Evolutionary conservation across 176 grass and related monocot genomes (phyloP), one percentile per base, ranked within the genome.

Genomic region (Cymbopogon citratus): DNA sequence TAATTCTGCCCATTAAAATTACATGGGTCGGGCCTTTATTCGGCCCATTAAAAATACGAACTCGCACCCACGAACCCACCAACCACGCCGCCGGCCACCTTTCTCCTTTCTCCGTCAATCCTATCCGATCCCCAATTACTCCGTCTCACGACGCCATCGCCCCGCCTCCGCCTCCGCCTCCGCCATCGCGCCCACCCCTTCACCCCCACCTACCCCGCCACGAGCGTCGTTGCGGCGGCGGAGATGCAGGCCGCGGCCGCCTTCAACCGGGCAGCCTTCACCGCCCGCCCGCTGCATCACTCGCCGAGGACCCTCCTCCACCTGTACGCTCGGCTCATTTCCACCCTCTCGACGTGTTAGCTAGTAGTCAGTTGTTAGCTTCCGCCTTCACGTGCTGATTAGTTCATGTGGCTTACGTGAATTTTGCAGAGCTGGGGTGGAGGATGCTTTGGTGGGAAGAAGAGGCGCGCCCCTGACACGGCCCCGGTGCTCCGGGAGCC

Each of bases 241-340:
- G 81, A 83, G 79, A 96, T 97, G 91, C 84, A 93, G 70, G 78
- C 86, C 29, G 72, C 63, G 46, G 66, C 86, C 46, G 71, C 71
- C 26, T 88, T 87, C 31, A 89, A 88, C 85, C 83, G 63, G 38
- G 41, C 77, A 44, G 65, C 80, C 24, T 80, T 73, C 81, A 66
- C 75, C 45, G 6, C 66, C 57, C 85, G 71, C 29, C 83, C 83
- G 46, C 83, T 81, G 41, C 68, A 25, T 29, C 71, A 80, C 9
- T 24, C 75, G 4, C 13, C 76, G 43, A 63, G 77, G 63, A 31
- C 82, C 33, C 45, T 36, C 26, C 27, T 59, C 19, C 60, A 39
- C 12, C 23, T 48, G 40, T 74, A 66, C 15, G 64, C 2, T 54
- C 31, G 14, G 46, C 46, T 69, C 45, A 39, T 12, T 69, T 68